phyloP scores from a whole-genome alignment of 169 alveolate genomes.

The Plasmodium gallinaceum region DNA sequence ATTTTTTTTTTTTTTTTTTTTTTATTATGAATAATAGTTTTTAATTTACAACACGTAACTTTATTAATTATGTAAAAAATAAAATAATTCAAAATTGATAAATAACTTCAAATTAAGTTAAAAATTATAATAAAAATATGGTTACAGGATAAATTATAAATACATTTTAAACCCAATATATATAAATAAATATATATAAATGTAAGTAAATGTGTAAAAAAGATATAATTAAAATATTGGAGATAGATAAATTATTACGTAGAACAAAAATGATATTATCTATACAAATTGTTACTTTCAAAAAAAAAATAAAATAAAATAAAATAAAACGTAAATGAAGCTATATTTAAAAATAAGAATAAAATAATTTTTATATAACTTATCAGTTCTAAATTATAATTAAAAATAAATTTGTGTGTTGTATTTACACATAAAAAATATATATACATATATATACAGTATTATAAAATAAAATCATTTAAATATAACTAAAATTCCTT shows the following conservation, averaged over 20 bases:
- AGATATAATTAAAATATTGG: neutral
- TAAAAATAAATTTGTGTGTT: neutral
- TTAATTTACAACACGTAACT: neutral
- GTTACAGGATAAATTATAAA: neutral
- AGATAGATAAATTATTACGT: neutral
- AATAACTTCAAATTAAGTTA: neutral
- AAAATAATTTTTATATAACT: neutral
- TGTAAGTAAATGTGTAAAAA: neutral
- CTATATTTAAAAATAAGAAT: too few species aligned
- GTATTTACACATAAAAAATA: neutral
- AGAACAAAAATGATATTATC: neutral
- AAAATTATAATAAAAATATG: neutral
- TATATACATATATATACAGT: too few species aligned
- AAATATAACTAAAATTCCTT: too few species aligned
- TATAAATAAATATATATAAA: neutral
- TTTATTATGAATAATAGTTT: neutral
- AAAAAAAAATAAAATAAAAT: neutral
- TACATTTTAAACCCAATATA: neutral
- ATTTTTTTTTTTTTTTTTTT: neutral
- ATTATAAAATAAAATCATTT: too few species aligned
- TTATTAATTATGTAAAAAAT: neutral
- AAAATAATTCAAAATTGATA: neutral
- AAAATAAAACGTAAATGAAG: too few species aligned
- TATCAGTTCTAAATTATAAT: neutral
- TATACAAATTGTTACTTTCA: neutral